Evolutionary conservation across 306 rosid genomes (phyloP).

Genomic region (Styphnolobium japonicum): DNA sequence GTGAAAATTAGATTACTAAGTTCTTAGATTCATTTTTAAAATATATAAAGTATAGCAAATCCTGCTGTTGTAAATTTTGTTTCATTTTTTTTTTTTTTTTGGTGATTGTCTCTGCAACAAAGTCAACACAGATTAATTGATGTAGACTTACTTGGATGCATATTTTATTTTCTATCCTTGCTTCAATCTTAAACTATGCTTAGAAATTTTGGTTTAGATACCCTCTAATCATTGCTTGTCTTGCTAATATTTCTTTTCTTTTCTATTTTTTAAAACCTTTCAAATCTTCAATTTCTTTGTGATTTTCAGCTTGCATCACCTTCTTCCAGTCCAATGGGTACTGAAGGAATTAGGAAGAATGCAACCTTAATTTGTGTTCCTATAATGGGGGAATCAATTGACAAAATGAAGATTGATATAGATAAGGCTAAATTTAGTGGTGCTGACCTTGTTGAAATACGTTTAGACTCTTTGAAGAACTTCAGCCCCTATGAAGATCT

Average conservation of each 20-base stretch:
- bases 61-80: neutral
- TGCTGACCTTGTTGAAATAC: constrained; percentile 73
- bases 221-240: too few species aligned
- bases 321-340: constrained; percentile 26
- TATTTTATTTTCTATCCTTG: too few species aligned
- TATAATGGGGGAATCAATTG: constrained; percentile 52
- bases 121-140: neutral
- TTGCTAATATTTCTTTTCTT: too few species aligned
- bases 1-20: too few species aligned
- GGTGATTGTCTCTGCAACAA: neutral
- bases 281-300: neutral
- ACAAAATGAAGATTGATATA: constrained; percentile 43
- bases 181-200: neutral
- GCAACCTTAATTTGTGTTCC: constrained; percentile 61
- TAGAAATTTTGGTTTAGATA: neutral
- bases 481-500: constrained; percentile 49
- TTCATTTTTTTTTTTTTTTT: neutral
- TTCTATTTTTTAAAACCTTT: too few species aligned
- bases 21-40: too few species aligned
- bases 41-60: too few species aligned
- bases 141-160: neutral
- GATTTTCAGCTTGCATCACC: constrained; percentile 46
- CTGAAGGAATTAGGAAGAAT: constrained; percentile 34
- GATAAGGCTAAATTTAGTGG: constrained; percentile 45
- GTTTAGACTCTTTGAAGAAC: constrained; percentile 59